phyloP scores from a whole-genome alignment of 371 early-diverging fungal genomes.

The Mucor irregularis region DNA sequence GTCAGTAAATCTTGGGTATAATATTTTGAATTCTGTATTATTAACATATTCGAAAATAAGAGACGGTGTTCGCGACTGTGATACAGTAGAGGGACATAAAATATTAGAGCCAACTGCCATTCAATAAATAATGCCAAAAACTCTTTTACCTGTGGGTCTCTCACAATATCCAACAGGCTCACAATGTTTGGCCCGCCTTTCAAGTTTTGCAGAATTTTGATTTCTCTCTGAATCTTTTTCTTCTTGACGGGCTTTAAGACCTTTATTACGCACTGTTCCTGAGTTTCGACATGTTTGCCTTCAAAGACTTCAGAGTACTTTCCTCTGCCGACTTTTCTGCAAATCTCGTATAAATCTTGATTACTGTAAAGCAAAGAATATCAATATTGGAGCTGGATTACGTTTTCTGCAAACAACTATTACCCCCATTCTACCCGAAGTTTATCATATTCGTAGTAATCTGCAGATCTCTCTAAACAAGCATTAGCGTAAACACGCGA shows the following conservation, averaged over 20 bases:
- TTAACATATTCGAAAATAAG: constrained; percentile 97
- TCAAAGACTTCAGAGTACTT: constrained; percentile 99
- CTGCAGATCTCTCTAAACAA: constrained; percentile 11
- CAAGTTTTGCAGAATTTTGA: constrained; percentile 97
- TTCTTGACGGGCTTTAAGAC: constrained; percentile 99
- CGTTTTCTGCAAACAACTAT: not conserved
- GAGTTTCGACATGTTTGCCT: constrained; percentile 80
- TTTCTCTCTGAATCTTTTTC: constrained; percentile 99
- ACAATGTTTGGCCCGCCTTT: constrained; percentile 95
- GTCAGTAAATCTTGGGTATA: constrained; percentile 81
- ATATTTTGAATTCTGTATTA: constrained; percentile 74
- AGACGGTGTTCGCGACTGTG: constrained; percentile 87
- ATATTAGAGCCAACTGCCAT: no score
- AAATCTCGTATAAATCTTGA: constrained; percentile 95
- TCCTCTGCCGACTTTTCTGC: constrained; percentile 96
- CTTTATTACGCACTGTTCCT: constrained; percentile 95
- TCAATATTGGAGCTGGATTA: not conserved
- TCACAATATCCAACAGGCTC: constrained; percentile 92
- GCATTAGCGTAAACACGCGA: constrained; percentile 20
- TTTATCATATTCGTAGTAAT: constrained; percentile 26
- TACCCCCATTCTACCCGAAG: constrained; percentile 28
- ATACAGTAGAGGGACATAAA: not conserved
- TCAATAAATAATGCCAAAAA: no score
- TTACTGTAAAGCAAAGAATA: not conserved
- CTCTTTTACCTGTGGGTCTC: constrained; percentile 82